These are phyloP conservation scores for Phytophthora tentaculata DNA, from an alignment of 352 stramenopile genomes.

Conservation along the genomic window DNA sequence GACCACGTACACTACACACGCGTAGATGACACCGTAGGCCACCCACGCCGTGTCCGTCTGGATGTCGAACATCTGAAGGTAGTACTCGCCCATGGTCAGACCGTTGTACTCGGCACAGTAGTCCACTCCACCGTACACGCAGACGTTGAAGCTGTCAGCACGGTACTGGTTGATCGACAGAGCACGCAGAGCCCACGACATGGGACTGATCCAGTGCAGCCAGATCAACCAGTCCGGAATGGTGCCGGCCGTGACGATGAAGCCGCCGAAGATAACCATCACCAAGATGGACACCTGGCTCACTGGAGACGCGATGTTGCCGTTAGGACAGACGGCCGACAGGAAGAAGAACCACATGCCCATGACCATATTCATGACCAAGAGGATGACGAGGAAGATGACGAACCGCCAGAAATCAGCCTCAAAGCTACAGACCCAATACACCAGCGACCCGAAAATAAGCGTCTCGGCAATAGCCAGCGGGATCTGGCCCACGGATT, in stretches of 20 bases:
- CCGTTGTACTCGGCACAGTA: constrained; percentile 35
- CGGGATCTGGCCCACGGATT: constrained; percentile 39
- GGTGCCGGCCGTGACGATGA: constrained; percentile 46
- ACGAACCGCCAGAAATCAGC: constrained; percentile 37
- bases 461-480: constrained; percentile 70
- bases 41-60: constrained; percentile 26
- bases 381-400: constrained; percentile 48
- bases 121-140: constrained; percentile 37
- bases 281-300: constrained; percentile 48
- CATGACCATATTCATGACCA: constrained; percentile 39
- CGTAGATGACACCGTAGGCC: constrained; percentile 28
- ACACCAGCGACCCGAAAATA: constrained; percentile 82
- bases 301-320: constrained; percentile 47
- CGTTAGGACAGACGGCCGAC: constrained; percentile 28
- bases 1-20: constrained; percentile 29
- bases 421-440: constrained; percentile 82
- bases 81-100: constrained; percentile 48
- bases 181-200: constrained; percentile 33
- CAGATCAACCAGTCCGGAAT: constrained; percentile 37
- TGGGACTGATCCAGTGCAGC: constrained; percentile 48
- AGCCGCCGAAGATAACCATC: constrained; percentile 56
- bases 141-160: constrained; percentile 23
- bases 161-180: constrained; percentile 42
- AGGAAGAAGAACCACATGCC: constrained; percentile 17
- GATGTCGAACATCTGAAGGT: constrained; percentile 26